A percentile compares a stretch with the other conserved stretches of the same genome.
Conservation (phyloP, 257 asterid species). For the Penstemon eatonii region DNA sequence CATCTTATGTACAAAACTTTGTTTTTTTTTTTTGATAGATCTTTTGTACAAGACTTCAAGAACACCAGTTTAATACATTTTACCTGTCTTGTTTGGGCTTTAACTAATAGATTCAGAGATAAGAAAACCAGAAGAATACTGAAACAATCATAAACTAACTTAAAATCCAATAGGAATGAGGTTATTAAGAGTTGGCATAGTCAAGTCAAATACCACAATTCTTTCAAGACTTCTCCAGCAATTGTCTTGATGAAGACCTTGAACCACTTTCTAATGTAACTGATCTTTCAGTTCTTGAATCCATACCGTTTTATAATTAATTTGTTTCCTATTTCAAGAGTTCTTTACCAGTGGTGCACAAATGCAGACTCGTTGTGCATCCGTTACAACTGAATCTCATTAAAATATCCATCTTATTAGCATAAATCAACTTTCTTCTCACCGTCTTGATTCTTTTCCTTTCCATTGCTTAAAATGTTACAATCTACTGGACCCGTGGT, state of each 20-base stretch:
- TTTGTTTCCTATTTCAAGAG: background rate
- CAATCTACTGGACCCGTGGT: slow-evolving; percentile 3
- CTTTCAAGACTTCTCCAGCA: background rate
- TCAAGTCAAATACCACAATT: background rate
- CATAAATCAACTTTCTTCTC: slow-evolving; percentile 10
- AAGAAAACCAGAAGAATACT: background rate
- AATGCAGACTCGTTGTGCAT: slow-evolving; percentile 1
- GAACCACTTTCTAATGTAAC: slow-evolving; percentile 6
- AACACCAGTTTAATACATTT: slow-evolving; percentile 6
- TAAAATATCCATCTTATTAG: background rate
- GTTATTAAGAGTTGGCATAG: slow-evolving; percentile 6
- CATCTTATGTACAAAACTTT: background rate
- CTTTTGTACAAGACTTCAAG: background rate
- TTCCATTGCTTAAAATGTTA: slow-evolving; percentile 17
- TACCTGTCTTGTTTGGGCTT: background rate
- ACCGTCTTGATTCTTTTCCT: slow-evolving; percentile 11
- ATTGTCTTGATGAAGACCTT: slow-evolving; percentile 1
- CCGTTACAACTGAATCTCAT: slow-evolving; percentile 9
- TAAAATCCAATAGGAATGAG: slow-evolving; percentile 18
- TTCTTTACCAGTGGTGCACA: background rate
- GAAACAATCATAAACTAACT: background rate
- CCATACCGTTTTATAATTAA: slow-evolving; percentile 10
- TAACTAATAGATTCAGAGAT: background rate
- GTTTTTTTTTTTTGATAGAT: background rate
- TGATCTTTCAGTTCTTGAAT: slow-evolving; percentile 8